These are phyloP conservation scores for Collybia mongolica DNA, from an alignment of 768 basidiomycete genomes.

Conservation along the genomic window DNA sequence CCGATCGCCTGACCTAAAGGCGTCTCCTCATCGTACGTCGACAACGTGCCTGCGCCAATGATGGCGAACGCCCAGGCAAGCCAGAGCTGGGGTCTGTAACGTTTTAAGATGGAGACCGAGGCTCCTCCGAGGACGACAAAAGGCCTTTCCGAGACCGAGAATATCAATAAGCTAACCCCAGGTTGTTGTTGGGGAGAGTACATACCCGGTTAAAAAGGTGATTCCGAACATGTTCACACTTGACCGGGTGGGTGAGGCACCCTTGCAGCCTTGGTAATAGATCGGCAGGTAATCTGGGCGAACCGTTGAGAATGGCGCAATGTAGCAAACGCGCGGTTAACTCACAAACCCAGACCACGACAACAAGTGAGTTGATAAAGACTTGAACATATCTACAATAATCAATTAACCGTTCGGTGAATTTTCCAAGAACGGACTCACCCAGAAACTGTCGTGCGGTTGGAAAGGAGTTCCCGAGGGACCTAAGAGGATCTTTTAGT, in stretches of 20 bases:
- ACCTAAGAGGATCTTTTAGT: background rate
- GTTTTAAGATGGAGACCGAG: conserved; percentile 21
- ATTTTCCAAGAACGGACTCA: conserved; percentile 4
- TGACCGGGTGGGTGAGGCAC: conserved; percentile 31
- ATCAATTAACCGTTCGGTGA: background rate
- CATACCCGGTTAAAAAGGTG: background rate
- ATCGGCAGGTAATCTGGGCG: conserved; percentile 36
- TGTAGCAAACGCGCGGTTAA: background rate
- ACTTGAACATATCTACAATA: conserved; percentile 28
- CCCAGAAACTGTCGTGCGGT: conserved; percentile 39
- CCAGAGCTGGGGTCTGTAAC: conserved; percentile 31
- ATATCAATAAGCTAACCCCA: no score
- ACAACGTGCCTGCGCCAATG: conserved; percentile 34
- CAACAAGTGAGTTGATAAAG: conserved; percentile 26
- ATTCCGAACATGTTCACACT: conserved; percentile 33
- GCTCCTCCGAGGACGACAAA: conserved; percentile 34
- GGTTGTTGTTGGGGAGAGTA: conserved; percentile 18
- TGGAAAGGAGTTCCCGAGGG: conserved; percentile 18
- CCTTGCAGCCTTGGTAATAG: conserved; percentile 45
- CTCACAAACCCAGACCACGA: conserved; percentile 19
- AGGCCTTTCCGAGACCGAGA: conserved; percentile 23
- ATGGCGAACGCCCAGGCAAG: conserved; percentile 34
- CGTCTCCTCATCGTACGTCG: conserved; percentile 14
- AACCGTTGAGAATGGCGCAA: background rate
- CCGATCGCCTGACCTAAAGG: conserved; percentile 12